Evolutionary conservation across 1,284 basidiomycete genomes (phyloP).

Genomic region (Pseudozyma thailandica): DNA sequence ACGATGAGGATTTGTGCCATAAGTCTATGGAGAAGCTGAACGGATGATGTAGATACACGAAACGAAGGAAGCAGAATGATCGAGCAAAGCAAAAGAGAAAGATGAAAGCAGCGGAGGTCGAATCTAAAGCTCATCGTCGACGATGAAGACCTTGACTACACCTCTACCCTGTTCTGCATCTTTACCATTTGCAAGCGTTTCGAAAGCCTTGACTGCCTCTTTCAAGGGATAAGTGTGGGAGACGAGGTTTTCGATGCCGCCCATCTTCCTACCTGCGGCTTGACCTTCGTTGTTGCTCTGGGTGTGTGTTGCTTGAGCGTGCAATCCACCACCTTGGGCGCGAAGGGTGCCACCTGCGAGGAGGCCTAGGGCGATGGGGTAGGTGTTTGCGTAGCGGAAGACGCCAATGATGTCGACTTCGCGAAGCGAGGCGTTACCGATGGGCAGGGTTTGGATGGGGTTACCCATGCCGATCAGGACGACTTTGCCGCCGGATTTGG

Average conservation of each 20-base stretch:
- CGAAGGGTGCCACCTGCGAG: constrained; percentile 49
- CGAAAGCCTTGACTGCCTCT: constrained; percentile 49
- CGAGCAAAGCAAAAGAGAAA: not conserved
- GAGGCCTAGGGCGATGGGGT: constrained; percentile 75
- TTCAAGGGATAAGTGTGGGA: constrained; percentile 50
- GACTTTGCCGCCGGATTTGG: constrained; percentile 84
- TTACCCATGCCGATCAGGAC: constrained; percentile 96
- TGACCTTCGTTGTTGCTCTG: constrained; percentile 15
- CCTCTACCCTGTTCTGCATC: constrained; percentile 38
- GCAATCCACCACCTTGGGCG: constrained; percentile 35
- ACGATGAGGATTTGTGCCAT: not conserved
- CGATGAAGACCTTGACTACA: constrained; percentile 60
- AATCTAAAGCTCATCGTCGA: constrained; percentile 34
- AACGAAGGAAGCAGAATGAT: not conserved
- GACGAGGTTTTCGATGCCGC: constrained; percentile 56
- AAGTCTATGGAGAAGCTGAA: not conserved
- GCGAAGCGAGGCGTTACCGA: constrained; percentile 81
- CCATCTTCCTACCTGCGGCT: constrained; percentile 32
- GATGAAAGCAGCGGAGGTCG: not conserved
- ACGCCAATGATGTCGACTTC: constrained; percentile 94
- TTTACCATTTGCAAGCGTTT: constrained; percentile 50
- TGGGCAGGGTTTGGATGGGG: constrained; percentile 77
- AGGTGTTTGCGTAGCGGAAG: constrained; percentile 82
- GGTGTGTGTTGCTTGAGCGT: constrained; percentile 14
- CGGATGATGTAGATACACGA: not conserved